Evolutionary conservation across 257 asterid genomes (phyloP), one percentile per base, ranked within the genome.

Genomic region (Solanum sparsipilum): DNA sequence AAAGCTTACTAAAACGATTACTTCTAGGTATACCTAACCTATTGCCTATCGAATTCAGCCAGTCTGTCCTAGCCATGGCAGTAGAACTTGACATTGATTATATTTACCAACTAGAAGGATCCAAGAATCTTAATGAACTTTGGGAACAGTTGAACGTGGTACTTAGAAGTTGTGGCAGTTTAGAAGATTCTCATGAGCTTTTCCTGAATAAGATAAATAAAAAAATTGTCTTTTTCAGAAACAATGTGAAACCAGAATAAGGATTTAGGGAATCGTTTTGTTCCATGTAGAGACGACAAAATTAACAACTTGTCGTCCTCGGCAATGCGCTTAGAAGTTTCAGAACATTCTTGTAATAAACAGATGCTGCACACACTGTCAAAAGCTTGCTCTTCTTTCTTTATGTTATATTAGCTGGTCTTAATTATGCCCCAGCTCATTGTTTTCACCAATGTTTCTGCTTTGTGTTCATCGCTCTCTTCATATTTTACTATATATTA

Each of bases 51-150:
- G 85, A 84, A 65, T 91, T 90, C 87, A 91, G 90, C 88, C 87
- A 84, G 60, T 91, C 92, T 46, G 90, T 87, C 67, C 91, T 92
- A 84, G 31, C 29, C 4, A 88, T 46, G 48, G 95, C 90, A 79
- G 90, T 91, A 27, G 92, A 93, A 89, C 93, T 86, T 44, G 96
- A 89, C 96, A 94, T 94, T 23, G 95, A 84, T 32, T 20, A 82
- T 83, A 75, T 13, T 79, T 81, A 27, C 18, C 23, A 79, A 44
- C 67, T 27, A 16, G 38, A 44, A 79, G 38, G 38, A 44, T 79
- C 16, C 10, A 81, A 46, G 68, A 46, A 27, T 81, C 85, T 81
- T 7, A 9, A 44, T 46, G 68, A 46, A 41, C 84, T 25, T 78
- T 8, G 23, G 9, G 36, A 13, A 78, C 36, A 25, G 38, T 78